phyloP scores from a whole-genome alignment of 192 early-diverging fungal species.

The Backusella liffmaniae region DNA sequence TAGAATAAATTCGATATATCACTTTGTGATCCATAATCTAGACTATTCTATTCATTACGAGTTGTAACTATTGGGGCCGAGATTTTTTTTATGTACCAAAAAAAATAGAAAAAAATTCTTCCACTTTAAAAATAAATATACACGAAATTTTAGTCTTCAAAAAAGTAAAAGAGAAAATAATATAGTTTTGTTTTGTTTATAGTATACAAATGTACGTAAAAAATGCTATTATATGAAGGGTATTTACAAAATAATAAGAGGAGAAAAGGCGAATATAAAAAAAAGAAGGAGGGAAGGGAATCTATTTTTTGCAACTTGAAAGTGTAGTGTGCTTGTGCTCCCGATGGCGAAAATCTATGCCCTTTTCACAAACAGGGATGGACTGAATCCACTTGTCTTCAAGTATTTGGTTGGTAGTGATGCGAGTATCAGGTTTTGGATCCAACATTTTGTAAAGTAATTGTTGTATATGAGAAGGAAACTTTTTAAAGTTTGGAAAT shows the following conservation, averaged over 20 bases:
- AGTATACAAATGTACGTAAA: neutral
- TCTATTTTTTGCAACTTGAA: slow-evolving; percentile 1
- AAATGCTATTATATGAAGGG: slow-evolving; percentile 3
- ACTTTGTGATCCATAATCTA: neutral
- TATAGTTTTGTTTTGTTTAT: neutral
- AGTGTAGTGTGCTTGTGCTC: slow-evolving; percentile 7
- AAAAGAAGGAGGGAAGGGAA: neutral
- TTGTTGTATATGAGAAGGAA: neutral
- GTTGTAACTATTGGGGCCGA: too few relatives aligned
- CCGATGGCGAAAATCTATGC: neutral
- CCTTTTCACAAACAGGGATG: neutral
- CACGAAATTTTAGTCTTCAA: neutral
- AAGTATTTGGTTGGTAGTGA: slow-evolving; percentile 6
- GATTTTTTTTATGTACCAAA: neutral
- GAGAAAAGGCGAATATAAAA: neutral
- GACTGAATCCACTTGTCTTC: slow-evolving; percentile 11
- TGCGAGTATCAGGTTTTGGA: slow-evolving; percentile 19
- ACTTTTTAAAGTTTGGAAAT: slow-evolving; percentile 19
- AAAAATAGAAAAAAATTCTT: neutral
- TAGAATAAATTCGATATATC: neutral
- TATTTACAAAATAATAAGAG: neutral
- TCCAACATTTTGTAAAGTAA: slow-evolving; percentile 26
- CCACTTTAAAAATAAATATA: neutral
- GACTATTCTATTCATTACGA: neutral
- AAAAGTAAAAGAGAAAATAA: neutral